Evolutionary conservation across 2,329 filamentous ascomycete species (phyloP).

Genomic region (Aspergillus niger): DNA sequence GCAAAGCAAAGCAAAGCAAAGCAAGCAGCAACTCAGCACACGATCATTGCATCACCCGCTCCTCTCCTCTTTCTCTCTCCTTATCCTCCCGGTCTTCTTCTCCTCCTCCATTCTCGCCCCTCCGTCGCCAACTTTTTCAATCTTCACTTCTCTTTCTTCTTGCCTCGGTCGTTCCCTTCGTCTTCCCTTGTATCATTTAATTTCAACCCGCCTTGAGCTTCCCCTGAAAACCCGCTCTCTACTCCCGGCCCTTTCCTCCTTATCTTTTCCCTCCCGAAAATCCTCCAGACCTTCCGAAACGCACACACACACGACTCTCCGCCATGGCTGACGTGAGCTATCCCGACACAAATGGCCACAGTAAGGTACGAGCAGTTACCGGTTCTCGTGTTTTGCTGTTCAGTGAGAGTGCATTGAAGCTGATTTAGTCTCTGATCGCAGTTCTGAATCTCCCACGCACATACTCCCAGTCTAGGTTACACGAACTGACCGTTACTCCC

Average conservation of each 20-base stretch:
- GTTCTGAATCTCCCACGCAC: neutral
- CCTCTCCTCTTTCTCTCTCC: neutral
- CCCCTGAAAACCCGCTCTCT: slow-evolving; percentile 12
- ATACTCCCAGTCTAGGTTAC: neutral
- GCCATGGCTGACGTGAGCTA: slow-evolving; percentile 43
- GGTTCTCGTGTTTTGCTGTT: neutral
- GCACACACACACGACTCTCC: slow-evolving; percentile 15
- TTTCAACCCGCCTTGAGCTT: slow-evolving; percentile 2
- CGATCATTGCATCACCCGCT: slow-evolving; percentile 21
- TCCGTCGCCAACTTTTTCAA: slow-evolving; percentile 10
- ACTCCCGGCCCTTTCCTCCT: slow-evolving; percentile 11
- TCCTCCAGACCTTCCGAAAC: slow-evolving; percentile 19
- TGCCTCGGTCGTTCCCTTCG: slow-evolving; percentile 5
- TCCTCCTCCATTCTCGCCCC: slow-evolving; percentile 12
- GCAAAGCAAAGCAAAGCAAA: neutral
- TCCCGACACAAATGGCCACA: slow-evolving; percentile 38
- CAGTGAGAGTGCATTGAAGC: slow-evolving; percentile 4
- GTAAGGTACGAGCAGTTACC: slow-evolving; percentile 38
- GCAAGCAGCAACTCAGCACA: slow-evolving; percentile 4
- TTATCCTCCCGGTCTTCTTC: slow-evolving; percentile 20
- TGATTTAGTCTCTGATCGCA: slow-evolving; percentile 1
- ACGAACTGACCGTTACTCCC: slow-evolving; percentile 1
- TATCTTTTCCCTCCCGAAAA: slow-evolving; percentile 14
- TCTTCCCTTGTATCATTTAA: slow-evolving; percentile 9
- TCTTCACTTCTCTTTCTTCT: slow-evolving; percentile 14